A percentile compares a stretch with the other conserved stretches of the same genome.
Conservation (phyloP, 441 rosid genomes). For the Brassica hybrid region DNA sequence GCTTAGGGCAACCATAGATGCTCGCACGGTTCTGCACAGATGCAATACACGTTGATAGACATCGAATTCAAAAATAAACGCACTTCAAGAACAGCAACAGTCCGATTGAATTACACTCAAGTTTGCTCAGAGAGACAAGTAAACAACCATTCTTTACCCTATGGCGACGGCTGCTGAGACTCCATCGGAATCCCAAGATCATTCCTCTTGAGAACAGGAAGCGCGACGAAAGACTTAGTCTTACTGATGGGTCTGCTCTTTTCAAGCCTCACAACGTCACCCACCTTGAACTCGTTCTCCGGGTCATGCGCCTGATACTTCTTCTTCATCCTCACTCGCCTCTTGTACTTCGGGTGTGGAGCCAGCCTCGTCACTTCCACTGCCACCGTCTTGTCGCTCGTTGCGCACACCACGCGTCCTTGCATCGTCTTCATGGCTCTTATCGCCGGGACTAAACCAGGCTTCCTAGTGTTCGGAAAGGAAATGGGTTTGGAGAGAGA, state of each 20-base stretch:
- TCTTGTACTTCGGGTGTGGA: conserved; percentile 86
- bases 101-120: background rate
- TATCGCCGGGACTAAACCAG: background rate
- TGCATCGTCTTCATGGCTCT: conserved; percentile 72
- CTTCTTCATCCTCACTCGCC: conserved; percentile 86
- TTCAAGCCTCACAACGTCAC: conserved; percentile 70
- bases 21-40: no score
- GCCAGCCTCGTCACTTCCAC: conserved; percentile 66
- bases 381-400: conserved; percentile 81
- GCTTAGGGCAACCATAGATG: no score
- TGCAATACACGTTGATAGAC: no score
- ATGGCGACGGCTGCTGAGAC: conserved; percentile 47
- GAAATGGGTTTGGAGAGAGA: conserved; percentile 44
- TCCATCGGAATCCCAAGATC: conserved; percentile 75
- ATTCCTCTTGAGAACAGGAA: conserved; percentile 15
- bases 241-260: conserved; percentile 80
- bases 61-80: background rate
- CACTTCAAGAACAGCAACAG: background rate
- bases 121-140: background rate
- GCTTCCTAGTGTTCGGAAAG: conserved; percentile 19
- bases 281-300: conserved; percentile 73
- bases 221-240: conserved; percentile 58
- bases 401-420: conserved; percentile 81
- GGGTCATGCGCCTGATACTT: conserved; percentile 95
- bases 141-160: conserved; percentile 3